A percentile compares a stretch with the other conserved stretches of the same genome.
These are phyloP conservation scores for Crithidia brevicula DNA, from an alignment of 208 protist genomes.

Conservation along the genomic window DNA sequence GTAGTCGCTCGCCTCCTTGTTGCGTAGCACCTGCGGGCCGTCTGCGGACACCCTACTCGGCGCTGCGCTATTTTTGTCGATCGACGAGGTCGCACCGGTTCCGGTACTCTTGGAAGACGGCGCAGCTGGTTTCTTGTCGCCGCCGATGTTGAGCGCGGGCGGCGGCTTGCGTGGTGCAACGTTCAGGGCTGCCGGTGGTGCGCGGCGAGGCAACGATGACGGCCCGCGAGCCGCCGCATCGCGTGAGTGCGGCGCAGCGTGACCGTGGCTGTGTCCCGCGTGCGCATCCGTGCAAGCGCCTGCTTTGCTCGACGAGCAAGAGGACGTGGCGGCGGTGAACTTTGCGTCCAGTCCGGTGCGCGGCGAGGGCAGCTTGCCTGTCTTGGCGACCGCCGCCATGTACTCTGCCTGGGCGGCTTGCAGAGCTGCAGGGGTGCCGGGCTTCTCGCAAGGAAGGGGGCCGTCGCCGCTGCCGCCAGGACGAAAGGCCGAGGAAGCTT, in stretches of 20 bases:
- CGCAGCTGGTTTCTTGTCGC: neutral
- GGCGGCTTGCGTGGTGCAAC: slow-evolving; percentile 11
- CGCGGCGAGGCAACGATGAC: slow-evolving; percentile 27
- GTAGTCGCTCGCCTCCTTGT: slow-evolving; percentile 76
- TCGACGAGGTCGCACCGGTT: neutral
- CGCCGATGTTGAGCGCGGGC: neutral
- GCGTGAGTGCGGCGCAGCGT: neutral
- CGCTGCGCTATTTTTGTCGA: neutral
- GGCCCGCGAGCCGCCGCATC: neutral
- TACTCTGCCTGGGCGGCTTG: slow-evolving; percentile 58
- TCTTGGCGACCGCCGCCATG: slow-evolving; percentile 66
- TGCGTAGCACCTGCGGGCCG: slow-evolving; percentile 15
- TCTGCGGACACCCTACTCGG: slow-evolving; percentile 7
- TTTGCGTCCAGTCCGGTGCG: neutral
- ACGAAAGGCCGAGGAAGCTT: slow-evolving; percentile 13
- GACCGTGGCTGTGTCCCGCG: neutral
- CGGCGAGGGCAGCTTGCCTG: slow-evolving; percentile 68
- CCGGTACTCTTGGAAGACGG: neutral
- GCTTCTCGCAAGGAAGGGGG: slow-evolving; percentile 67
- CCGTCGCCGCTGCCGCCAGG: slow-evolving; percentile 12
- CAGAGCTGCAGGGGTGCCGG: slow-evolving; percentile 38
- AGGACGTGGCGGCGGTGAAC: neutral
- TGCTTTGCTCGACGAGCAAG: neutral
- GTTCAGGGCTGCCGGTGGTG: slow-evolving; percentile 18
- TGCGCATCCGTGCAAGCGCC: neutral